Evolutionary conservation across 129 eudicot species (phyloP).

Genomic region (Escallonia rubra): DNA sequence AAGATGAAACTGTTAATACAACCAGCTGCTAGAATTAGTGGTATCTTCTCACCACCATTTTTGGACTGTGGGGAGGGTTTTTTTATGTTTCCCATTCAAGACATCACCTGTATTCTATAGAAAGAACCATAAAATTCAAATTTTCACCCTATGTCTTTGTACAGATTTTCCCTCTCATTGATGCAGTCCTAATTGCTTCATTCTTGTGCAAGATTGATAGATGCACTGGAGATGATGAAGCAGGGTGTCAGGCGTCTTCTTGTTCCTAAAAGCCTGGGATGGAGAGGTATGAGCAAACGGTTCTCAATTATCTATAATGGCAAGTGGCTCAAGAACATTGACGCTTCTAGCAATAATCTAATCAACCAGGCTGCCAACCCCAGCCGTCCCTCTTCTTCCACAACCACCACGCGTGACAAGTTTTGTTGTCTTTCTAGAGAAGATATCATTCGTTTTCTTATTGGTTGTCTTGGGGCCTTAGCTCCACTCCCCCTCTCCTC

Average conservation of each 20-base stretch:
- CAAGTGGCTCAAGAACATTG: slow-evolving; percentile 78
- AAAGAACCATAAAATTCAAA: no score
- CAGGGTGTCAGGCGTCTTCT: slow-evolving; percentile 85
- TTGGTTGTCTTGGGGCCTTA: slow-evolving; percentile 90
- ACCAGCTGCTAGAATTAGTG: no score
- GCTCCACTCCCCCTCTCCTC: slow-evolving; percentile 92
- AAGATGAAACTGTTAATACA: no score
- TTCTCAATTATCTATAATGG: slow-evolving; percentile 82
- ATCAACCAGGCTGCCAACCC: slow-evolving; percentile 25
- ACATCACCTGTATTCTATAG: no score
- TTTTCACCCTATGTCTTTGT: no score
- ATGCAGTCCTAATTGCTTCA: background rate
- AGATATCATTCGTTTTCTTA: slow-evolving; percentile 81
- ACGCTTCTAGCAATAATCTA: slow-evolving; percentile 21
- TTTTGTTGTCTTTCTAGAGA: slow-evolving; percentile 89
- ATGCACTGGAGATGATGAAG: slow-evolving; percentile 98
- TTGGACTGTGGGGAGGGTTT: no score
- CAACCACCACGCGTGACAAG: slow-evolving; percentile 45
- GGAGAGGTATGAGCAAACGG: slow-evolving; percentile 93
- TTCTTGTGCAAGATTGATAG: slow-evolving; percentile 61
- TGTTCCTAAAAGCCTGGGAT: slow-evolving; percentile 73
- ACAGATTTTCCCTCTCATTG: no score
- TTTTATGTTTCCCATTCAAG: no score
- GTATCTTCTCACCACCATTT: no score
- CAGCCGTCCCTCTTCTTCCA: slow-evolving; percentile 55